Base-by-base conservation (phyloP, 345 rosid species). In the Populus deltoides region DNA sequence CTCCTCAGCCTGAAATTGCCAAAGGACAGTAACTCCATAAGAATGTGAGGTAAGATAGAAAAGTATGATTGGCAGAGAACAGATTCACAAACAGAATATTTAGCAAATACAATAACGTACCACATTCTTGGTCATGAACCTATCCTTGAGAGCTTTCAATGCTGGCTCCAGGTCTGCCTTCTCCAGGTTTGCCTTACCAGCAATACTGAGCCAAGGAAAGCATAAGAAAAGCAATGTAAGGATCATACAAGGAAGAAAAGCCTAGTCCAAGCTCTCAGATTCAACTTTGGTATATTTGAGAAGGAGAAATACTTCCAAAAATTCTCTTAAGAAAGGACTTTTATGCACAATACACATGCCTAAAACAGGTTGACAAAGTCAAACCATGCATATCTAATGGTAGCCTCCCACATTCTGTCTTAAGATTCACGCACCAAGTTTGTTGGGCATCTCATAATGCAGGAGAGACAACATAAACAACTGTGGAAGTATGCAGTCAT, bases 91-190 rank as follows among this genome's bases (percentile, higher is more conserved):
- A 39, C 8, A 53, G 20, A 61, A 63, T 53, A 78, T 51, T n/a
- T 1, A 43, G 59, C 25, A 73, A 36, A 72, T 7, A 77, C 27
- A 36, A 17, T 11, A 68, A 79, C 91, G 82, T 91, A 94, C 99
- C 94, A 97, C 99, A 86, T 97, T 97, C 92, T 97, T 97, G 88
- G 97, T 91, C 99, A 97, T 97, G 71, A 97, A 90, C 85, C 97
- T 89, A 79, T 97, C 99, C 88, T 94, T 97, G 33, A 97, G 97
- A 83, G 94, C 98, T 83, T 89, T 94, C 85, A 97, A 77, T 15
- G 99, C 96, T 62, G 97, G 98, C 83, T 88, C 97, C 74, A 97
- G 89, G 86, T 97, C 99, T 70, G 90, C 84, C 88, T 83, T 94
- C 82, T 97, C 99, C 84, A 97, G 89, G 82, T 97, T 97, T 80